Percentiles rank a stretch among this genome's conserved stretches.
These are phyloP conservation scores for Orychophragmus violaceus DNA, from an alignment of 345 rosid species.

Conservation along the genomic window DNA sequence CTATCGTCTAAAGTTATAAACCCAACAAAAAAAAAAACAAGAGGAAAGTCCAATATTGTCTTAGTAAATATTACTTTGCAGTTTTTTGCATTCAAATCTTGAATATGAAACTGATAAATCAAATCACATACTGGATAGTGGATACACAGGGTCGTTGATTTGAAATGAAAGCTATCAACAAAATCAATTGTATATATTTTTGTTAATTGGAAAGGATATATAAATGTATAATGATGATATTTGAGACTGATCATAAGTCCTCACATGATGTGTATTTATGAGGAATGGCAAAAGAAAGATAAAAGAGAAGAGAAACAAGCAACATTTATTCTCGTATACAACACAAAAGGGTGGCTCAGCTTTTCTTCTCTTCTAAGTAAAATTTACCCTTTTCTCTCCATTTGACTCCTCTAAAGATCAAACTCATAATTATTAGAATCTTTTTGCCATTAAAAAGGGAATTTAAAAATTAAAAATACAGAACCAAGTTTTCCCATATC, in stretches of 20 bases:
- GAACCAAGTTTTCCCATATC: background rate
- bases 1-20: background rate
- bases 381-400: constrained; percentile 15
- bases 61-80: background rate
- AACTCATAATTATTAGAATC: background rate
- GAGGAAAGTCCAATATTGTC: background rate
- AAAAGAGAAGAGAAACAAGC: background rate
- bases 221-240: constrained; percentile 8
- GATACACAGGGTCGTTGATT: background rate
- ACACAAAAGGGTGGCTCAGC: constrained; percentile 28
- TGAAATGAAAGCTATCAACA: constrained; percentile 16
- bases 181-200: constrained; percentile 17
- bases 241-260: constrained; percentile 24
- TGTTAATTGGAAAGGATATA: no score
- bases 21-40: background rate
- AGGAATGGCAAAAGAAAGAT: constrained; percentile 21
- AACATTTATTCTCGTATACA: constrained; percentile 34
- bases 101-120: background rate
- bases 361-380: constrained; percentile 17
- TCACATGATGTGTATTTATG: constrained; percentile 23
- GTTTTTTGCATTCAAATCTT: background rate
- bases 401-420: constrained; percentile 10
- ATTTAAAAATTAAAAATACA: background rate
- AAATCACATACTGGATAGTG: background rate
- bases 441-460: background rate